These are phyloP conservation scores for Chaetoceros tenuissimus DNA, from an alignment of 108 stramenopile genomes.

Conservation along the genomic window DNA sequence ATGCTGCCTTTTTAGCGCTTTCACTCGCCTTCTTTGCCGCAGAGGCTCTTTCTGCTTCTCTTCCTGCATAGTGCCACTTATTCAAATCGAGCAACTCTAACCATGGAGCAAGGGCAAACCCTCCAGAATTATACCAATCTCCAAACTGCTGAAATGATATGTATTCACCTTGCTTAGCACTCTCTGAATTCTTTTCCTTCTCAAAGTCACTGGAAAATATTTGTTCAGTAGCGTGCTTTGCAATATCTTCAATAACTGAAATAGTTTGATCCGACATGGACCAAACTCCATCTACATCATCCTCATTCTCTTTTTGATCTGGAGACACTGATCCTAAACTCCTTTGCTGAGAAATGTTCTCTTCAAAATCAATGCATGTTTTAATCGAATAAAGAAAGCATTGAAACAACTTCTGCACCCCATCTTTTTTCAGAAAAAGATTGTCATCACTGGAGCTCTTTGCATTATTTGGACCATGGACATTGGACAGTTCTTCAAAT, in stretches of 20 bases:
- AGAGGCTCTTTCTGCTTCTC: constrained; percentile 6
- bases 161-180: constrained; percentile 1
- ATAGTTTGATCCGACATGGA: constrained; percentile 17
- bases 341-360: not conserved
- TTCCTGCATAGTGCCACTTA: constrained; percentile 51
- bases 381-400: constrained; percentile 58
- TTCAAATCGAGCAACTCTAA: constrained; percentile 71
- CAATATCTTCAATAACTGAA: constrained; percentile 64
- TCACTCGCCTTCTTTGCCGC: constrained; percentile 8
- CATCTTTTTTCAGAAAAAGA: constrained; percentile 23
- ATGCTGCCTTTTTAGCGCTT: too few relatives aligned
- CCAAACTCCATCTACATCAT: constrained; percentile 2
- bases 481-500: constrained; percentile 27
- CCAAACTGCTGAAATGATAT: constrained; percentile 58
- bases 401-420: constrained; percentile 46
- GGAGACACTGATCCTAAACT: not conserved
- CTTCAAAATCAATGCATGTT: constrained; percentile 37
- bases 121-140: constrained; percentile 76
- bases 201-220: constrained; percentile 31
- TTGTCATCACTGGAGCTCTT: constrained; percentile 6
- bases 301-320: not conserved
- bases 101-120: constrained; percentile 74
- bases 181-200: constrained; percentile 12
- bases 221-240: constrained; percentile 57
- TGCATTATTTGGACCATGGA: constrained; percentile 4